Conservation (phyloP, 2,329 filamentous ascomycete genomes). For the Thielaviopsis punctulata region DNA sequence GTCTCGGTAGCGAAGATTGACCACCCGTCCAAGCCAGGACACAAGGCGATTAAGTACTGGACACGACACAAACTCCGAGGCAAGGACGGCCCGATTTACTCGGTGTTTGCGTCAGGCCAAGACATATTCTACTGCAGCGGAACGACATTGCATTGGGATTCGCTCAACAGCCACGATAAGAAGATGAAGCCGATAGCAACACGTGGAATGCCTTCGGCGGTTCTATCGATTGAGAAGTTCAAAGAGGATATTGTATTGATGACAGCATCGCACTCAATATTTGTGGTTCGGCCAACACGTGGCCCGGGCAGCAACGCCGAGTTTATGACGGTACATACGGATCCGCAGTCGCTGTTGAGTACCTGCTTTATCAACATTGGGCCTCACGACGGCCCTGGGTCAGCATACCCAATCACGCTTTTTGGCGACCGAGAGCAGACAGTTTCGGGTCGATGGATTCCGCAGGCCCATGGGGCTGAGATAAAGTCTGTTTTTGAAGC, state of each 20-base stretch:
- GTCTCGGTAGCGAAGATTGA: conserved; percentile 22
- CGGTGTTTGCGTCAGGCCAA: conserved; percentile 36
- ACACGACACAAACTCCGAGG: conserved; percentile 31
- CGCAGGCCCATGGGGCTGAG: conserved; percentile 25
- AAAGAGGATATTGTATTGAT: conserved; percentile 33
- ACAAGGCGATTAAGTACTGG: conserved; percentile 31
- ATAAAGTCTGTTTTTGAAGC: conserved; percentile 37
- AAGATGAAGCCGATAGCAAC: conserved; percentile 30
- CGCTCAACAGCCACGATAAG: conserved; percentile 33
- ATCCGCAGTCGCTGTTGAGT: conserved; percentile 1
- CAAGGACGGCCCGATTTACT: conserved; percentile 32
- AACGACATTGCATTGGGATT: conserved; percentile 35
- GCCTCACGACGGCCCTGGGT: conserved; percentile 15
- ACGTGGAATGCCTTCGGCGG: conserved; percentile 35
- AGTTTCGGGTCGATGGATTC: conserved; percentile 34
- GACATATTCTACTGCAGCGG: conserved; percentile 41
- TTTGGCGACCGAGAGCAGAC: conserved; percentile 30
- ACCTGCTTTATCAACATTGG: conserved; percentile 30
- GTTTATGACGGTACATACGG: conserved; percentile 1
- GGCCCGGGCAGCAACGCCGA: background rate
- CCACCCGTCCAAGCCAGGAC: conserved; percentile 12
- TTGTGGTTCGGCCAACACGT: conserved; percentile 20
- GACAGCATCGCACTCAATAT: conserved; percentile 36
- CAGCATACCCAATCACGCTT: conserved; percentile 26
- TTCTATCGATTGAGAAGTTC: conserved; percentile 29